phyloP scores from a whole-genome alignment of 176 grass and related monocot species.

The Hsuehochloa calcarea region DNA sequence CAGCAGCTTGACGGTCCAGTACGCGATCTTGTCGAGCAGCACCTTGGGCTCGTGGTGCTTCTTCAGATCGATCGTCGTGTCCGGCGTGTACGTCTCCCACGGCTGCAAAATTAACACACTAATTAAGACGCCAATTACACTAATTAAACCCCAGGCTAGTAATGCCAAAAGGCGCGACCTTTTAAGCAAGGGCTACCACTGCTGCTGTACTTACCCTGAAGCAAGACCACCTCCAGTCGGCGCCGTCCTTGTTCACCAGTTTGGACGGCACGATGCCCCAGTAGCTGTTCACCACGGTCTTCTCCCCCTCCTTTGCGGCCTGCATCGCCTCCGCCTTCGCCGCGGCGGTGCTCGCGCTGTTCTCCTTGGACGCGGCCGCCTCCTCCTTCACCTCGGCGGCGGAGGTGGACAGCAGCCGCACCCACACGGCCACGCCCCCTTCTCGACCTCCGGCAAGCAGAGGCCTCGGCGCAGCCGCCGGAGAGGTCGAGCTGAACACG shows the following conservation, averaged over 20 bases:
- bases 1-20: slow-evolving; percentile 54
- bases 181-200: not conserved
- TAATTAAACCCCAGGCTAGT: no score
- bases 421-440: slow-evolving; percentile 17
- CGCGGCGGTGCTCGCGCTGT: slow-evolving; percentile 8
- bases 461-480: slow-evolving; percentile 1
- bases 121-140: not conserved
- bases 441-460: slow-evolving; percentile 10
- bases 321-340: slow-evolving; percentile 21
- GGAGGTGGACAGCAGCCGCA: slow-evolving; percentile 44
- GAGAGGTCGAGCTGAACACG: slow-evolving; percentile 19
- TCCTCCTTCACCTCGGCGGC: slow-evolving; percentile 40
- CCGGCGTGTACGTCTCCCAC: slow-evolving; percentile 54
- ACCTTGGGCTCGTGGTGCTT: slow-evolving; percentile 63
- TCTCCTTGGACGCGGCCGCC: slow-evolving; percentile 35
- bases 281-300: slow-evolving; percentile 48
- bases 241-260: slow-evolving; percentile 62
- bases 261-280: slow-evolving; percentile 60
- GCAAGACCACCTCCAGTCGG: slow-evolving; percentile 85
- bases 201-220: slow-evolving; percentile 46
- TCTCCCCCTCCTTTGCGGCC: slow-evolving; percentile 15
- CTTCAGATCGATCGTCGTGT: slow-evolving; percentile 53
- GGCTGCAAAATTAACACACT: slow-evolving; percentile 39
- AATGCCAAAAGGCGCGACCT: not conserved
- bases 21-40: slow-evolving; percentile 53